These are phyloP conservation scores for Backusella sp. DNA, from an alignment of 192 early-diverging fungal species.

Conservation along the genomic window DNA sequence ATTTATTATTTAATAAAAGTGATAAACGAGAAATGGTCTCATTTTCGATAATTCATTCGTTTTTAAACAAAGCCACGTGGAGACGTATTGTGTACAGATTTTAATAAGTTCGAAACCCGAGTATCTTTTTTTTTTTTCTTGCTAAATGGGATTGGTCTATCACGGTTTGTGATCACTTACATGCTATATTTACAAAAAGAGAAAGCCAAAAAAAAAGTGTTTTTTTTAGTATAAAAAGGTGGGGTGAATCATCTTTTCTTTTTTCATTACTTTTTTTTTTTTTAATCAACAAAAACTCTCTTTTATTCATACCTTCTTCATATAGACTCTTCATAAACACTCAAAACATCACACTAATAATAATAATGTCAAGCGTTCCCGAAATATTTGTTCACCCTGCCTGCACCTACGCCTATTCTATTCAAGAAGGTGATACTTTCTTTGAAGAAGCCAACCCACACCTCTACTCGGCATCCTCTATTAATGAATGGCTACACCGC, in stretches of 20 bases:
- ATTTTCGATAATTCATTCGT: background rate
- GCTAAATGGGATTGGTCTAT: background rate
- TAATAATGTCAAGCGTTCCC: constrained; percentile 1
- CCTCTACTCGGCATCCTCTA: constrained; percentile 9
- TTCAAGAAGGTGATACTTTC: constrained; percentile 20
- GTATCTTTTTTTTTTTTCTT: background rate
- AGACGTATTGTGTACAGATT: background rate
- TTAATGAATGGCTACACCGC: constrained; percentile 16
- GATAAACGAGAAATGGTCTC: background rate
- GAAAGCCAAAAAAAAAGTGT: background rate
- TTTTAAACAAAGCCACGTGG: background rate
- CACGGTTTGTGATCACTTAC: background rate
- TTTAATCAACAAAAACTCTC: background rate
- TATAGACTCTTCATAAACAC: background rate
- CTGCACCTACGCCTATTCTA: constrained; percentile 8
- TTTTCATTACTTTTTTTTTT: background rate
- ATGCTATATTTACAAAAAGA: background rate
- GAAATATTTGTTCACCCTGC: constrained; percentile 11
- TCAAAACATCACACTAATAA: background rate
- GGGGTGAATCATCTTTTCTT: background rate
- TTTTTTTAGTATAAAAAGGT: constrained; percentile 1
- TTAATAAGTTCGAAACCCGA: background rate
- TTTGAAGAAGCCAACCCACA: constrained; percentile 5
- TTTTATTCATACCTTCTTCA: background rate
- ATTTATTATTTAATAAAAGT: background rate